phyloP scores from a whole-genome alignment of 2,329 filamentous ascomycete genomes.

The Metarhizium guizhouense region DNA sequence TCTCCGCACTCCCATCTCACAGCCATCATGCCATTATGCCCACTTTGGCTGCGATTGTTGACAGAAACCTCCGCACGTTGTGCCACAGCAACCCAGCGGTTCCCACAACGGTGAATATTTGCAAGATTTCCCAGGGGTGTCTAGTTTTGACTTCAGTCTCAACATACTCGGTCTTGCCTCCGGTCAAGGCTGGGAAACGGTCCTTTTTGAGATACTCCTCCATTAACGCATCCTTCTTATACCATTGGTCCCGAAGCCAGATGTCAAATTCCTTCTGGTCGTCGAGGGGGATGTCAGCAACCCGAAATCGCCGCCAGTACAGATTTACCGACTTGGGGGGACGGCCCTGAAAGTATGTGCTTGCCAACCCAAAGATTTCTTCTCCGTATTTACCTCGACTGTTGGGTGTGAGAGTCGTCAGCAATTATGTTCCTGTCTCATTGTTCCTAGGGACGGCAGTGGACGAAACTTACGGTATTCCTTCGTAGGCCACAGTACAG shows the following conservation, averaged over 20 bases:
- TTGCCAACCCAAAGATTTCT: slow-evolving; percentile 75
- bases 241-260: slow-evolving; percentile 83
- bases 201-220: slow-evolving; percentile 73
- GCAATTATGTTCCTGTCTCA: not conserved
- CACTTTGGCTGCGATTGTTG: slow-evolving; percentile 12
- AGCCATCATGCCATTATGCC: slow-evolving; percentile 3
- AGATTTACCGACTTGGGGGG: slow-evolving; percentile 94
- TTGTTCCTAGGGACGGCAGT: not conserved
- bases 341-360: slow-evolving; percentile 80
- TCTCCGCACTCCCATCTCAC: not conserved
- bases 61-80: slow-evolving; percentile 23
- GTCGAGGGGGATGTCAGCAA: slow-evolving; percentile 73
- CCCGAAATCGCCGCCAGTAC: slow-evolving; percentile 81
- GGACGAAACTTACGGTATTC: slow-evolving; percentile 62
- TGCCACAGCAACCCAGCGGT: slow-evolving; percentile 33
- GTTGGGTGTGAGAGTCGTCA: slow-evolving; percentile 3
- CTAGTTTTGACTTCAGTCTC: slow-evolving; percentile 50
- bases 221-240: slow-evolving; percentile 83
- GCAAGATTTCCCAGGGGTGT: slow-evolving; percentile 44
- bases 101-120: slow-evolving; percentile 43
- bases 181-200: slow-evolving; percentile 65
- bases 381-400: slow-evolving; percentile 81
- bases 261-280: slow-evolving; percentile 65
- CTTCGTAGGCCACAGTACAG: slow-evolving; percentile 93
- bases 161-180: slow-evolving; percentile 36